Evolutionary conservation across 306 rosid genomes (phyloP).

Genomic region (Begonia loranthoides): DNA sequence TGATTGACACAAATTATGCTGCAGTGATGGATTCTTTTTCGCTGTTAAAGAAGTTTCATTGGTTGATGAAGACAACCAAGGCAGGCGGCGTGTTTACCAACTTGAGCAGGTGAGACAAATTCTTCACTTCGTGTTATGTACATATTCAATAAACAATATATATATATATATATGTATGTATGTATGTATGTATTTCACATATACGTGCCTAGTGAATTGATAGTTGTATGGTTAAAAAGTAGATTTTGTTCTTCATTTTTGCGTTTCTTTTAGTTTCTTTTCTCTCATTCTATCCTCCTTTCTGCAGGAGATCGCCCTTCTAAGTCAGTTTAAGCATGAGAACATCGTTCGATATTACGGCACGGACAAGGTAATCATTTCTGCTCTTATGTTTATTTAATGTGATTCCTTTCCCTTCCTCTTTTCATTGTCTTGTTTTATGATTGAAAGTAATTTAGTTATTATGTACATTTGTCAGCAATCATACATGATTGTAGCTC

Average conservation of each 20-base stretch:
- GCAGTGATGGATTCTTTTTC: conserved; percentile 65
- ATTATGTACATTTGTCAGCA: too few relatives aligned
- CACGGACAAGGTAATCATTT: conserved; percentile 57
- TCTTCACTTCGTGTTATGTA: conserved; percentile 4
- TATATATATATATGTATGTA: too few relatives aligned
- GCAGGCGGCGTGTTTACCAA: conserved; percentile 67
- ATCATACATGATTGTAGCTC: too few relatives aligned
- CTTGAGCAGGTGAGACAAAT: conserved; percentile 59
- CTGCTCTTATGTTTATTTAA: background rate
- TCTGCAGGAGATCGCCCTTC: conserved; percentile 79
- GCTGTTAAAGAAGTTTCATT: conserved; percentile 97
- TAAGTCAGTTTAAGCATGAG: conserved; percentile 87
- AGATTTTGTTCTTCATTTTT: too few relatives aligned
- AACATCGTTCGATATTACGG: conserved; percentile 89
- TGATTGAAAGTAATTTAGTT: too few relatives aligned
- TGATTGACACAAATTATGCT: conserved; percentile 3
- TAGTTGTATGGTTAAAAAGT: too few relatives aligned
- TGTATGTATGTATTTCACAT: too few relatives aligned
- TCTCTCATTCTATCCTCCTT: background rate
- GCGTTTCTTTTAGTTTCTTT: too few relatives aligned
- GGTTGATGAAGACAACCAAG: conserved; percentile 75
- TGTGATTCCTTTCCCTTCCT: too few relatives aligned
- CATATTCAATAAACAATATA: too few relatives aligned
- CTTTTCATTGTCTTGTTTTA: too few relatives aligned
- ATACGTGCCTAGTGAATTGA: too few relatives aligned